Conservation (phyloP, 2,329 filamentous ascomycete species). For the Talaromyces sp. region DNA sequence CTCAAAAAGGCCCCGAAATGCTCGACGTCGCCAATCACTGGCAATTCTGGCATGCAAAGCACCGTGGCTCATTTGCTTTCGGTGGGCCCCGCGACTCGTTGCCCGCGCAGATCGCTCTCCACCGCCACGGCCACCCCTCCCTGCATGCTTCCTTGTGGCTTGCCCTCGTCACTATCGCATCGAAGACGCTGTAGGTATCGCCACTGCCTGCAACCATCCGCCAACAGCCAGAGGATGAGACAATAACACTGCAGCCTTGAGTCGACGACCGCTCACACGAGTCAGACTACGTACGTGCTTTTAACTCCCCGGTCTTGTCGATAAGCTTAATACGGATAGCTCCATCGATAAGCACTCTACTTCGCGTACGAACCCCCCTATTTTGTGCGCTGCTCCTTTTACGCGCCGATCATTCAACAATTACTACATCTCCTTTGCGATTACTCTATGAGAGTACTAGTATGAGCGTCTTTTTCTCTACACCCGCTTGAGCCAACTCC, state of each 20-base stretch:
- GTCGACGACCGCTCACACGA: not conserved
- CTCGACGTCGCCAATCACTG: not conserved
- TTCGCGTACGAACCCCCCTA: not conserved
- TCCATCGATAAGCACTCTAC: not conserved
- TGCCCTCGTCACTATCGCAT: not conserved
- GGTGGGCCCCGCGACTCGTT: not conserved
- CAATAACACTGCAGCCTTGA: not conserved
- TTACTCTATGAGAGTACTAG: not conserved
- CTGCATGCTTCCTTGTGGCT: not conserved
- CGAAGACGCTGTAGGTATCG: not conserved
- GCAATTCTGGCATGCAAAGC: not conserved
- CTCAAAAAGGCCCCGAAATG: not conserved
- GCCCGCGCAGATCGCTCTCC: not conserved
- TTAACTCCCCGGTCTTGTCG: not conserved
- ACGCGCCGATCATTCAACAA: not conserved
- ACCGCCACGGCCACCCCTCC: not conserved
- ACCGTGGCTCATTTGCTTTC: not conserved
- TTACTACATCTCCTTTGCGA: not conserved
- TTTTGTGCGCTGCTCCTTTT: not conserved
- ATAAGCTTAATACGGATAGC: not conserved
- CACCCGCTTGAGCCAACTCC: not conserved
- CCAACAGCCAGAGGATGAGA: not conserved
- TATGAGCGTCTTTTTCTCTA: not conserved
- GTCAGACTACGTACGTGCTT: not conserved
- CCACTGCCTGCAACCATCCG: not conserved